Base-by-base conservation (phyloP, 805 yeast species). In the Pichia cephalocereana region DNA sequence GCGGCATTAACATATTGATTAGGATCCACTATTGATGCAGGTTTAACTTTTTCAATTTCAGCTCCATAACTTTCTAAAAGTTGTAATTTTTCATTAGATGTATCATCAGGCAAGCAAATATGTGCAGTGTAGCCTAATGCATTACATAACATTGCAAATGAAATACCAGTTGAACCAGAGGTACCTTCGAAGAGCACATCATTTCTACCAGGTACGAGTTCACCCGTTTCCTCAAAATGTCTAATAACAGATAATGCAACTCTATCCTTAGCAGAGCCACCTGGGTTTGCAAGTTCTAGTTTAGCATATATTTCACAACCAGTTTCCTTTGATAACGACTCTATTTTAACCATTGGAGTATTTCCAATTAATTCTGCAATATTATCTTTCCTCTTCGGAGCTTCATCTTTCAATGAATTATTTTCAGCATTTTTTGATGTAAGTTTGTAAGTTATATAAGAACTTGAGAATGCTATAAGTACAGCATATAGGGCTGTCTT, bases 141-240 rank as follows among this genome's bases (percentile, higher is more conserved):
- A 55, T 88, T 80, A 53, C 95, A 86, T n/a, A 93, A 72, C 65
- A 89, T 79, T 0, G 97, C 96, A 57, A 91, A 76, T 1, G 96
- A 86, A 12, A 93, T 93, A 3, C 99, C 99, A 0, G 99, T 91
- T 0, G 97, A 89, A 0, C 99, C 99, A 11, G 93, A 83, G 0
- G 99, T 93, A 8, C 99, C 99, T 68, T 91, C 99, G 63, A 82
- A 89, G 1, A 91, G 83, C 14, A 80, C 71, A 58, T 87, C 93
- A 1, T 86, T 88, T 46, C 72, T 66, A 40, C 77, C 63, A 0
- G 86, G 85, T 6, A 68, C 61, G 38, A 90, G 63, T 7, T 69
- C 59, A 0, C 93, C 93, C 42, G 58, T 44, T 6, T 55, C 47
- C 60, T 87, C 96, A 48, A 84, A 85, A 23, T 78, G 77, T 48